phyloP scores from a whole-genome alignment of 495 filamentous ascomycete genomes.

The Usnea hakonensis region DNA sequence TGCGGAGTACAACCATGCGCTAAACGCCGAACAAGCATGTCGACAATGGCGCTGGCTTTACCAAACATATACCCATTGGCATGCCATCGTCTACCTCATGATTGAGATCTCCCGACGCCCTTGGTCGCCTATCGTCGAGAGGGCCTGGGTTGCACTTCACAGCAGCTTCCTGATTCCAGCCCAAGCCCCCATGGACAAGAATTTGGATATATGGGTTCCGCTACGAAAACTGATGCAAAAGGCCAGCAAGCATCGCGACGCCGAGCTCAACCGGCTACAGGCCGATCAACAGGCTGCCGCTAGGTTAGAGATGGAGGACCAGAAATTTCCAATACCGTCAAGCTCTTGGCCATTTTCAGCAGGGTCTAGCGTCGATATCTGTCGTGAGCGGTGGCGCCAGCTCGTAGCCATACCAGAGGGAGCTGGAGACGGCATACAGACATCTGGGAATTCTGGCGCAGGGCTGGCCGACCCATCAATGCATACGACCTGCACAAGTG shows the following conservation, averaged over 20 bases:
- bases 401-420: background rate
- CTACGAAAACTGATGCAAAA: slow-evolving; percentile 5
- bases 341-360: slow-evolving; percentile 1
- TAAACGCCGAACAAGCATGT: slow-evolving; percentile 54
- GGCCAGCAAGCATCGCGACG: slow-evolving; percentile 9
- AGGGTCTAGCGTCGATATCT: background rate
- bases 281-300: slow-evolving; percentile 5
- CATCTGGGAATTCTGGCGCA: background rate
- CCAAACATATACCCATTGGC: slow-evolving; percentile 73
- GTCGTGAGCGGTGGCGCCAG: slow-evolving; percentile 5
- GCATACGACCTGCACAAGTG: background rate
- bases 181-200: background rate
- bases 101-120: slow-evolving; percentile 6
- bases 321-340: slow-evolving; percentile 2
- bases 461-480: slow-evolving; percentile 3
- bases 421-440: background rate
- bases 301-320: background rate
- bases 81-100: slow-evolving; percentile 54
- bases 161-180: background rate
- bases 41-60: slow-evolving; percentile 76
- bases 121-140: slow-evolving; percentile 4
- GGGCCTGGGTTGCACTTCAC: slow-evolving; percentile 2
- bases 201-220: background rate
- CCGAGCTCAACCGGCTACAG: slow-evolving; percentile 7
- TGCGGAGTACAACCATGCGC: slow-evolving; percentile 59